These are phyloP conservation scores for Penicillium psychrosexuale DNA, from an alignment of 2,329 filamentous ascomycete species.

Conservation along the genomic window DNA sequence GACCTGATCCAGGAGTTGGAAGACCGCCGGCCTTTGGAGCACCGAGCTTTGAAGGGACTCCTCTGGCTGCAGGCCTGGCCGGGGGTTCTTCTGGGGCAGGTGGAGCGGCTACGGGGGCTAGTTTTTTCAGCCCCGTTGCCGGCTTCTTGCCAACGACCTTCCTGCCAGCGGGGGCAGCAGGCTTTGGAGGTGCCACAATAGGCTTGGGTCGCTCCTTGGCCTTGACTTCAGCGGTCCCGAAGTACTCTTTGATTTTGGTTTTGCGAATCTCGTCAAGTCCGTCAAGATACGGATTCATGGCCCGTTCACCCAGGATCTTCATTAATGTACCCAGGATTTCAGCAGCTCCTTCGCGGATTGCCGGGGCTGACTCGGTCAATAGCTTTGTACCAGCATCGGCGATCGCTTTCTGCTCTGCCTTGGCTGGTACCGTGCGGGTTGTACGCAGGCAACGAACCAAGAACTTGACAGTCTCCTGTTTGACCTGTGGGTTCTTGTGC, in stretches of 20 bases:
- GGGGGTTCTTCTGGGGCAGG: constrained; percentile 36
- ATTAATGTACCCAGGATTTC: constrained; percentile 91
- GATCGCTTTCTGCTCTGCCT: constrained; percentile 77
- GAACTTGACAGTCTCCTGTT: constrained; percentile 91
- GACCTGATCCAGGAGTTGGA: constrained; percentile 41
- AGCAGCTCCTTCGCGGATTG: constrained; percentile 80
- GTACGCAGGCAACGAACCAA: constrained; percentile 82
- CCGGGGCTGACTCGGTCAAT: constrained; percentile 82
- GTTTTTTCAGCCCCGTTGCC: constrained; percentile 48
- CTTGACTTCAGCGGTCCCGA: constrained; percentile 76
- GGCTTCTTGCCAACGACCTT: constrained; percentile 55
- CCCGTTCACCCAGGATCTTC: constrained; percentile 97
- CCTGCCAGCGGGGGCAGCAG: constrained; percentile 56
- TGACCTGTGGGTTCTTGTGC: constrained; percentile 97
- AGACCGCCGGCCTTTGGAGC: constrained; percentile 41
- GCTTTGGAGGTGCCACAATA: constrained; percentile 57
- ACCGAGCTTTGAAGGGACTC: constrained; percentile 47
- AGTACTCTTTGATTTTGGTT: constrained; percentile 91
- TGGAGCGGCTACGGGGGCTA: constrained; percentile 40
- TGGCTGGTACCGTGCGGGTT: constrained; percentile 77
- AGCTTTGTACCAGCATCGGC: constrained; percentile 89
- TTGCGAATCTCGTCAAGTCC: constrained; percentile 94
- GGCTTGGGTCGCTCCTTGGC: constrained; percentile 91
- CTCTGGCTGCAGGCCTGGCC: constrained; percentile 40
- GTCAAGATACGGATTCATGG: constrained; percentile 89